A percentile compares a stretch with the other conserved stretches of the same genome.
phyloP scores from a whole-genome alignment of 2,329 filamentous ascomycete species.

The Apiospora pterosperma region DNA sequence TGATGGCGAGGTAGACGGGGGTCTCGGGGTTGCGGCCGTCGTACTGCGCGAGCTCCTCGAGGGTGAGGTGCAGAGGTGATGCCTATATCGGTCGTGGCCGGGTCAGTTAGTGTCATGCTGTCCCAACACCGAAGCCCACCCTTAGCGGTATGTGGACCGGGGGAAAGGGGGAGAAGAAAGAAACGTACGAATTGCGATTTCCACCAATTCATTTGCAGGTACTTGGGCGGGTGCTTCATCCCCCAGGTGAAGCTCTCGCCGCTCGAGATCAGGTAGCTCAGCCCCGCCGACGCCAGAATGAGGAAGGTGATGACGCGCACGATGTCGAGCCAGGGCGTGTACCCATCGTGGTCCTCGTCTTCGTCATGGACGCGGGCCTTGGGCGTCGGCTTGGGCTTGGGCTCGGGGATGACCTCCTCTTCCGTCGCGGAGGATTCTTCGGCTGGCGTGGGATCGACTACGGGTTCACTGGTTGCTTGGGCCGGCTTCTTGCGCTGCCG shows the following conservation, averaged over 20 bases:
- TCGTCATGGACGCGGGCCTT: conserved; percentile 36
- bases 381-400: conserved; percentile 23
- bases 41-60: conserved; percentile 68
- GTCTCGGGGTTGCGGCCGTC: conserved; percentile 72
- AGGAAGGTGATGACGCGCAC: conserved; percentile 68
- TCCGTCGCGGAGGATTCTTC: conserved; percentile 21
- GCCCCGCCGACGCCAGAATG: conserved; percentile 59
- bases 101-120: background rate
- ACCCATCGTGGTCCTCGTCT: conserved; percentile 62
- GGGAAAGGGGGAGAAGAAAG: background rate
- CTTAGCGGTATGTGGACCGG: background rate
- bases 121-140: too few species aligned
- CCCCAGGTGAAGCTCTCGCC: conserved; percentile 70
- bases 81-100: conserved; percentile 32
- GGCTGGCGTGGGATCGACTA: conserved; percentile 9
- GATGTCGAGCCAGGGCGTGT: conserved; percentile 58
- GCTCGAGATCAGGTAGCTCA: conserved; percentile 74
- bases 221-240: conserved; percentile 57
- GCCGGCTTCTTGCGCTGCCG: conserved; percentile 41
- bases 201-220: conserved; percentile 56
- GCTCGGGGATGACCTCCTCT: conserved; percentile 13
- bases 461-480: conserved; percentile 10
- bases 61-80: conserved; percentile 68
- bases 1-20: conserved; percentile 88
- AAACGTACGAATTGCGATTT: conserved; percentile 56